Percentiles rank a stretch among this genome's conserved stretches.
Evolutionary conservation across 495 filamentous ascomycete species (phyloP).

Genomic region (Neurospora terricola): DNA sequence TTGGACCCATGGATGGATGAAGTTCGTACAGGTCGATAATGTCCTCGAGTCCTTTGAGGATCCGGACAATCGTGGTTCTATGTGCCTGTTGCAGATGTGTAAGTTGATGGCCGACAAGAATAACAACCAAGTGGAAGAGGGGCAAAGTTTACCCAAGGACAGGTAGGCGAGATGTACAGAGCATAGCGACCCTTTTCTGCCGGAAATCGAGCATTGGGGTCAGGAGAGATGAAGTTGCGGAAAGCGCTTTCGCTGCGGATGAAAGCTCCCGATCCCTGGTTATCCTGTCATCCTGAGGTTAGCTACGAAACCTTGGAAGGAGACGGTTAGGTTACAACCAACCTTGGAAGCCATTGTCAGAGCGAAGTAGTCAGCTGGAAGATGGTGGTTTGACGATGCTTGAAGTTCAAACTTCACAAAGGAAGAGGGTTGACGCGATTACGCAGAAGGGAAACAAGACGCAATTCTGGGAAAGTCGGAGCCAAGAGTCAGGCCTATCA

Average conservation of each 20-base stretch:
- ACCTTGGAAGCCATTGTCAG: not conserved
- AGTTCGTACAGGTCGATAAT: constrained; percentile 50
- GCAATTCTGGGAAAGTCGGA: not conserved
- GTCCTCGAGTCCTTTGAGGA: constrained; percentile 54
- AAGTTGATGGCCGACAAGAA: not conserved
- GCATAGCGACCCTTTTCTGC: constrained; percentile 59
- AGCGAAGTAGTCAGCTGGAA: not conserved
- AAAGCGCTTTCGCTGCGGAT: constrained; percentile 38
- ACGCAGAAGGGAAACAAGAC: not conserved
- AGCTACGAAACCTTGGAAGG: not conserved
- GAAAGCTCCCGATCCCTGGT: constrained; percentile 17
- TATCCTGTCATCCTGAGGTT: not conserved
- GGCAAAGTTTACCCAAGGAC: constrained; percentile 46
- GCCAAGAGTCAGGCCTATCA: not conserved
- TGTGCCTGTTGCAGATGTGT: constrained; percentile 37
- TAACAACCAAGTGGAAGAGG: not conserved
- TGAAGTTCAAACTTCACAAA: not conserved
- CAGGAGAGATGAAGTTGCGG: constrained; percentile 37
- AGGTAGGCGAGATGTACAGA: constrained; percentile 55
- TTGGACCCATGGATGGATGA: constrained; percentile 38
- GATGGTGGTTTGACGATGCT: not conserved
- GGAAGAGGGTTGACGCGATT: not conserved
- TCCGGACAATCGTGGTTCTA: constrained; percentile 51
- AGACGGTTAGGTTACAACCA: not conserved
- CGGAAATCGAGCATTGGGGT: constrained; percentile 45